Percentiles rank a stretch among this genome's conserved stretches.
Evolutionary conservation across 345 rosid genomes (phyloP).

Genomic region (Pistacia atlantica): DNA sequence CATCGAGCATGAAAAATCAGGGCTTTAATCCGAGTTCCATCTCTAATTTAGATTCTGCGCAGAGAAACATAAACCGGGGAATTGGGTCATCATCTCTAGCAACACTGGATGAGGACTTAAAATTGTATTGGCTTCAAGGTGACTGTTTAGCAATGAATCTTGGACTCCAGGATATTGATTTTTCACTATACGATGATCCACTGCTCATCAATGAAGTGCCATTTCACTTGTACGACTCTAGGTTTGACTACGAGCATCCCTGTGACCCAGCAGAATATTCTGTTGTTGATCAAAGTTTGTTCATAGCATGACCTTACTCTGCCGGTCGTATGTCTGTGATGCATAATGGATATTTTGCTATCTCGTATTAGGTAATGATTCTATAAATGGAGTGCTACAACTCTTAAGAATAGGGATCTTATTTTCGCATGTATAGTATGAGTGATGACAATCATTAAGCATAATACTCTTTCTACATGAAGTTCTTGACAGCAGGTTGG

Average conservation of each 20-base stretch:
- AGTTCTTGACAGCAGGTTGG: constrained; percentile 16
- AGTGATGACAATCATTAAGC: constrained; percentile 29
- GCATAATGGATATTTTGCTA: constrained; percentile 14
- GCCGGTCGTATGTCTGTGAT: neutral
- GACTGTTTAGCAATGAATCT: constrained; percentile 50
- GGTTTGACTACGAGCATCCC: constrained; percentile 61
- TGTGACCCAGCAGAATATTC: constrained; percentile 62
- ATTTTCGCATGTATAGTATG: constrained; percentile 30
- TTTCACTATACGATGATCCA: constrained; percentile 44
- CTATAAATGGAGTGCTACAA: constrained; percentile 19
- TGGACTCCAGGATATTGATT: constrained; percentile 49
- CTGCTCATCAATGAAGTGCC: constrained; percentile 51
- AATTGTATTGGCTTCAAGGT: constrained; percentile 50
- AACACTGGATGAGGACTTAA: constrained; percentile 48
- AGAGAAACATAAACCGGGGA: constrained; percentile 42
- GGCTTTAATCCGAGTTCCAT: constrained; percentile 38
- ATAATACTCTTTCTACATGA: constrained; percentile 33
- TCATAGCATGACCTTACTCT: constrained; percentile 53
- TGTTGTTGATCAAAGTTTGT: constrained; percentile 65
- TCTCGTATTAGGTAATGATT: constrained; percentile 21
- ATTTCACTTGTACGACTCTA: constrained; percentile 45
- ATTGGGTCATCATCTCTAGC: constrained; percentile 31
- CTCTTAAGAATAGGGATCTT: constrained; percentile 30
- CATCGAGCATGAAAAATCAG: constrained; percentile 38
- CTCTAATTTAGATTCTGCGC: constrained; percentile 38